phyloP scores from a whole-genome alignment of 1,284 basidiomycete genomes.

The Mycena citricolor region DNA sequence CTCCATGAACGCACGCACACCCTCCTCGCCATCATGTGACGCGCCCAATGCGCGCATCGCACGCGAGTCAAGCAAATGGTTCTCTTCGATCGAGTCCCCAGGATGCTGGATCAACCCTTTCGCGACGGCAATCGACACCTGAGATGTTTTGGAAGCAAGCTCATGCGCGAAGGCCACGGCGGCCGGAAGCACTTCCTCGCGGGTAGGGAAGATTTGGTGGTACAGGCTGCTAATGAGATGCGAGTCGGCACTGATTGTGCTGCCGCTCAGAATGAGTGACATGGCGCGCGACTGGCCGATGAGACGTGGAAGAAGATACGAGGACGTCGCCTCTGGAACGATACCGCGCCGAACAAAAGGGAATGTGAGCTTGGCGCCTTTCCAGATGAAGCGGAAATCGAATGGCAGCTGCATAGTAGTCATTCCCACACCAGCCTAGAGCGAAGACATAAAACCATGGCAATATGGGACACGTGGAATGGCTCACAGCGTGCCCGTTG shows the following conservation, averaged over 20 bases:
- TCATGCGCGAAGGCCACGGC: slow-evolving; percentile 53
- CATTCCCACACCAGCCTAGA: slow-evolving; percentile 52
- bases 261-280: slow-evolving; percentile 50
- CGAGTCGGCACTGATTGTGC: slow-evolving; percentile 44
- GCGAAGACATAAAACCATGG: neutral
- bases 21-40: slow-evolving; percentile 46
- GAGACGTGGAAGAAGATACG: slow-evolving; percentile 53
- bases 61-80: slow-evolving; percentile 53
- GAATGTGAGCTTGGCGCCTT: slow-evolving; percentile 50
- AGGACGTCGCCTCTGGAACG: slow-evolving; percentile 51
- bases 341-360: slow-evolving; percentile 59
- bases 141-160: slow-evolving; percentile 50
- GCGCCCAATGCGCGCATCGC: slow-evolving; percentile 41
- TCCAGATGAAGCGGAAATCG: slow-evolving; percentile 56
- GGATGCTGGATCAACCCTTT: slow-evolving; percentile 53
- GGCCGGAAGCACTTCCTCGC: slow-evolving; percentile 51
- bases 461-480: neutral
- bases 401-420: slow-evolving; percentile 57
- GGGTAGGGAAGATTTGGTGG: slow-evolving; percentile 44
- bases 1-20: slow-evolving; percentile 49
- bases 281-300: slow-evolving; percentile 51
- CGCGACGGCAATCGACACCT: slow-evolving; percentile 47
- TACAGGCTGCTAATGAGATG: slow-evolving; percentile 46
- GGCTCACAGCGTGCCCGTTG: slow-evolving; percentile 55
- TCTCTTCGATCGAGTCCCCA: slow-evolving; percentile 50